These are phyloP conservation scores for Trifolium repens DNA, from an alignment of 306 rosid species.

Conservation along the genomic window DNA sequence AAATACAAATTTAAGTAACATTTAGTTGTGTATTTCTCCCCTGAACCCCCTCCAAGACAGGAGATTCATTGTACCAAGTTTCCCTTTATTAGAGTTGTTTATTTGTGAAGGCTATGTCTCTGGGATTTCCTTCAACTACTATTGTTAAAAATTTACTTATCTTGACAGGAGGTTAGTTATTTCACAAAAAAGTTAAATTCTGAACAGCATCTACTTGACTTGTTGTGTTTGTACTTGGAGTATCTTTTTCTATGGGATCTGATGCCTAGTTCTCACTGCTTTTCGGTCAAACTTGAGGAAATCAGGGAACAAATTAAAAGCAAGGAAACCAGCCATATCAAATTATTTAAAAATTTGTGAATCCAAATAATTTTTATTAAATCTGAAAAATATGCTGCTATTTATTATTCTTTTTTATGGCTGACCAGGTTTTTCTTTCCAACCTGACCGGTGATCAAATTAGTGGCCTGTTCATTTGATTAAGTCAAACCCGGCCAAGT, in stretches of 20 bases:
- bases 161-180: background rate
- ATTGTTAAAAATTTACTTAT: background rate
- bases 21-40: slow-evolving; percentile 14
- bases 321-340: background rate
- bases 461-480: slow-evolving; percentile 19
- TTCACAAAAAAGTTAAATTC: background rate
- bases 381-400: slow-evolving; percentile 17
- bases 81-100: background rate
- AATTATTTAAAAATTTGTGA: background rate
- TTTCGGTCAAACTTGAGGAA: background rate
- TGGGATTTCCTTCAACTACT: slow-evolving; percentile 6
- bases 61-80: background rate
- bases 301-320: background rate
- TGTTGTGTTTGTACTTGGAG: background rate
- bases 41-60: background rate
- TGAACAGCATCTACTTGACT: slow-evolving; percentile 4
- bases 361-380: background rate
- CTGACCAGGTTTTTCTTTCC: background rate
- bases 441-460: slow-evolving; percentile 12
- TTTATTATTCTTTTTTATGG: background rate
- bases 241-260: background rate
- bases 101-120: background rate
- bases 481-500: background rate
- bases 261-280: background rate
- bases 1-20: background rate